These are phyloP conservation scores for Venturia effusa DNA, from an alignment of 2,329 filamentous ascomycete genomes.

Conservation along the genomic window DNA sequence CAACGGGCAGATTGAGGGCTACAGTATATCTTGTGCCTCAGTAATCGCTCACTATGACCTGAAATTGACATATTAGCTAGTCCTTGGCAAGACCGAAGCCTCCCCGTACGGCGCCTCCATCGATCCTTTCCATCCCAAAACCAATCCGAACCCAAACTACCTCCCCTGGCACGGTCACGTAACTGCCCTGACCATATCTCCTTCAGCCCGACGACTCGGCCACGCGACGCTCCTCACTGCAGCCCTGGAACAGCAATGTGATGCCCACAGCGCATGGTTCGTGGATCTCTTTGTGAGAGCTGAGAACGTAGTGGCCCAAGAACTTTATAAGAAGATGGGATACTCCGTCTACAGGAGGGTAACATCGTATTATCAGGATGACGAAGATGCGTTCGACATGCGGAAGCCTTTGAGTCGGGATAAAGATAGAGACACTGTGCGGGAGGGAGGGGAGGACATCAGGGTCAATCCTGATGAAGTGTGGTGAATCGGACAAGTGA, in stretches of 20 bases:
- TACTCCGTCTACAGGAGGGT: conserved; percentile 83
- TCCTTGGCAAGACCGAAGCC: conserved; percentile 94
- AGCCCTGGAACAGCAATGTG: conserved; percentile 70
- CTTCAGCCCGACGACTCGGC: conserved; percentile 72
- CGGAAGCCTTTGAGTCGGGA: conserved; percentile 81
- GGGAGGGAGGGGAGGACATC: conserved; percentile 69
- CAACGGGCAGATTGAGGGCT: conserved; percentile 82
- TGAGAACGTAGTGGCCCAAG: conserved; percentile 78
- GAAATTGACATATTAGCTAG: conserved; percentile 33
- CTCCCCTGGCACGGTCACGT: conserved; percentile 99
- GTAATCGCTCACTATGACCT: neutral
- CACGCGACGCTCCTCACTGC: conserved; percentile 76
- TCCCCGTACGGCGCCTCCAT: conserved; percentile 61
- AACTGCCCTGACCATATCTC: conserved; percentile 86
- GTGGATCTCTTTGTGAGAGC: conserved; percentile 88
- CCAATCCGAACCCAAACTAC: conserved; percentile 50
- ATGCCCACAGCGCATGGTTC: conserved; percentile 82
- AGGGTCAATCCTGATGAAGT: conserved; percentile 76
- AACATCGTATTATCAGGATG: conserved; percentile 86
- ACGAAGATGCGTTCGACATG: conserved; percentile 97
- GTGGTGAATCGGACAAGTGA: conserved; percentile 41
- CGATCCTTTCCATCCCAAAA: conserved; percentile 54
- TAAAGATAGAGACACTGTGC: conserved; percentile 60
- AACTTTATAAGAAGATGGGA: conserved; percentile 82
- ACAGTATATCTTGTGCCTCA: conserved; percentile 51